Percentiles rank a stretch among this genome's conserved stretches.
Evolutionary conservation across 805 yeast species (phyloP).

Genomic region (Candida endomychidarum): DNA sequence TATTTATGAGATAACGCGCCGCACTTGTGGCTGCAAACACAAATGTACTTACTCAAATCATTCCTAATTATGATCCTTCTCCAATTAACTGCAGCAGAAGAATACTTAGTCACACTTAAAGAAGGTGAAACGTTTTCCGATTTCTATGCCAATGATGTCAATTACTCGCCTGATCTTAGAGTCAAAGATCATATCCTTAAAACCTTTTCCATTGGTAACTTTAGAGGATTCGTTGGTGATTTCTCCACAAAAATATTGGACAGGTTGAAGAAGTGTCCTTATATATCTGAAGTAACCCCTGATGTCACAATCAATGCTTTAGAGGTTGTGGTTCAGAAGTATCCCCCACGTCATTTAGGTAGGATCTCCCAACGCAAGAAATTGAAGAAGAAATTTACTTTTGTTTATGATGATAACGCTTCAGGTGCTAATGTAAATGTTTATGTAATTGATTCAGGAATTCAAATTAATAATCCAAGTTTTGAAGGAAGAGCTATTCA

Average conservation of each 20-base stretch:
- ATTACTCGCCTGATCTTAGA: constrained; percentile 36
- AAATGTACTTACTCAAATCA: not conserved
- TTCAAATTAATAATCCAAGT: constrained; percentile 56
- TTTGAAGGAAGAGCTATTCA: constrained; percentile 59
- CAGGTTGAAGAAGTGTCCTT: constrained; percentile 54
- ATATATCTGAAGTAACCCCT: constrained; percentile 67
- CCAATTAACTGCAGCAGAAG: constrained; percentile 1
- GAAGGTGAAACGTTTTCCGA: constrained; percentile 48
- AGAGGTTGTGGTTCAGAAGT: constrained; percentile 40
- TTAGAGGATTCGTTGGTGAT: constrained; percentile 68
- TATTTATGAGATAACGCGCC: too few species aligned
- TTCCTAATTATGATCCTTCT: too few species aligned
- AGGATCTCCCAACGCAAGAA: constrained; percentile 53
- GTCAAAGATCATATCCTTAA: constrained; percentile 48
- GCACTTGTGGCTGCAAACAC: constrained; percentile 2
- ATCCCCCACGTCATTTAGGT: constrained; percentile 67
- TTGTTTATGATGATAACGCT: constrained; percentile 45
- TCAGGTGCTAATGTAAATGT: constrained; percentile 66
- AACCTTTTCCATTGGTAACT: constrained; percentile 64
- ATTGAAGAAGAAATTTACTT: constrained; percentile 31
- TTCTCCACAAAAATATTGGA: constrained; percentile 49
- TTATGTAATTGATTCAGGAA: constrained; percentile 86
- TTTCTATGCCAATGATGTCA: constrained; percentile 47
- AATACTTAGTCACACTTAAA: constrained; percentile 53
- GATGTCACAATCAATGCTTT: constrained; percentile 62